Percentiles rank a stretch among this genome's conserved stretches.
These are phyloP conservation scores for Lyophyllum semitale DNA, from an alignment of 768 basidiomycete species.

Conservation along the genomic window DNA sequence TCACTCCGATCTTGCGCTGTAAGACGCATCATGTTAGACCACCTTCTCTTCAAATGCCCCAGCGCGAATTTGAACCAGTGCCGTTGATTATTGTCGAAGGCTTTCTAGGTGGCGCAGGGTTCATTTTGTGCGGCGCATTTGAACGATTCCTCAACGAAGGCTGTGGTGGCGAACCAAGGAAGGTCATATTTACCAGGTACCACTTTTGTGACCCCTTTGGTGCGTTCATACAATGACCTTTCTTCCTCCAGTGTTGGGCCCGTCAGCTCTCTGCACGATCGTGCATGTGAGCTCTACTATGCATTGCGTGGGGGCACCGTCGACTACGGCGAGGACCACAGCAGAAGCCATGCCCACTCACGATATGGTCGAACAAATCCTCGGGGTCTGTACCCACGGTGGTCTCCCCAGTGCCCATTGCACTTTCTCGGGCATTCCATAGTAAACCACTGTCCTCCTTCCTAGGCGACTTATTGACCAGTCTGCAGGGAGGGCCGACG, in stretches of 20 bases:
- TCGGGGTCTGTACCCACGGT: conserved; percentile 45
- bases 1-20: not conserved
- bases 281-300: conserved; percentile 54
- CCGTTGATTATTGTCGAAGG: conserved; percentile 48
- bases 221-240: not conserved
- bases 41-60: not conserved
- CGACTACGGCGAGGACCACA: conserved; percentile 49
- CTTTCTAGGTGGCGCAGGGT: conserved; percentile 40
- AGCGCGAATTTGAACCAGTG: not conserved
- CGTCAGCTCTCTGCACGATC: conserved; percentile 53
- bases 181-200: conserved; percentile 14
- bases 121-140: conserved; percentile 43
- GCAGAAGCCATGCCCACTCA: conserved; percentile 35
- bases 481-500: conserved; percentile 46
- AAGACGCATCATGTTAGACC: not conserved
- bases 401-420: conserved; percentile 42
- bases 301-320: conserved; percentile 47
- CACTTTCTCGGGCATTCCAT: conserved; percentile 55
- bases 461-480: not conserved
- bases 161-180: conserved; percentile 18
- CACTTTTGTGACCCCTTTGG: not conserved
- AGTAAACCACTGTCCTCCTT: conserved; percentile 22
- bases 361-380: conserved; percentile 42
- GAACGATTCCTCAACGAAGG: conserved; percentile 7
- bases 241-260: conserved; percentile 42